phyloP scores from a whole-genome alignment of 2,329 filamentous ascomycete species.

The Parastagonospora nodorum region DNA sequence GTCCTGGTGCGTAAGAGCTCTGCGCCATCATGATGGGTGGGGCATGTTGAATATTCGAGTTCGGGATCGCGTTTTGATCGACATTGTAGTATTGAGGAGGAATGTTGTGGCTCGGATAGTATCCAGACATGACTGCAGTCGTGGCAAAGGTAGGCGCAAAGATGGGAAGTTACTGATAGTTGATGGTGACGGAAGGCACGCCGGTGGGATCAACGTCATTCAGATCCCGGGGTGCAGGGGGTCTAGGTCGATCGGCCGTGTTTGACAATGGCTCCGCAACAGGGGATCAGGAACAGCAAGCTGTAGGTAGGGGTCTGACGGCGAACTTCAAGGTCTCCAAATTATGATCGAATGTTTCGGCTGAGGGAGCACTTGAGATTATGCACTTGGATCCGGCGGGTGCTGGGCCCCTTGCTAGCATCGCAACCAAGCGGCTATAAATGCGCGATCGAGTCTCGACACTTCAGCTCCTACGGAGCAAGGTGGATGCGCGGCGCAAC shows the following conservation, averaged over 20 bases:
- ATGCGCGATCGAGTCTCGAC: conserved; percentile 30
- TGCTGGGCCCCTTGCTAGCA: conserved; percentile 42
- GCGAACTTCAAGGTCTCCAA: conserved; percentile 19
- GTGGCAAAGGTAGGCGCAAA: conserved; percentile 20
- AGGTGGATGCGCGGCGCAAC: conserved; percentile 33
- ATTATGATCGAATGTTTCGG: conserved; percentile 21
- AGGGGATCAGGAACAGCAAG: conserved; percentile 33
- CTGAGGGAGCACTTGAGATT: conserved; percentile 30
- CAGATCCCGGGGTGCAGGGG: conserved; percentile 39
- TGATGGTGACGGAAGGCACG: conserved; percentile 32
- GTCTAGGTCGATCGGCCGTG: conserved; percentile 41
- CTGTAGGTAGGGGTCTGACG: conserved; percentile 20
- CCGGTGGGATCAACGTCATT: conserved; percentile 46
- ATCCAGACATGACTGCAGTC: conserved; percentile 43
- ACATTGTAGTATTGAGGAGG: conserved; percentile 44
- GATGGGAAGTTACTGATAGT: conserved; percentile 18
- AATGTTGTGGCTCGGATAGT: conserved; percentile 41
- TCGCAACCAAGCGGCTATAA: conserved; percentile 40
- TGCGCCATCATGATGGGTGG: conserved; percentile 38
- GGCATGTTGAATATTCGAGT: conserved; percentile 28
- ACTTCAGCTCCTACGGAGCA: conserved; percentile 22
- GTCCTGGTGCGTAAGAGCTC: conserved; percentile 29
- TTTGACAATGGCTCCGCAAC: conserved; percentile 34
- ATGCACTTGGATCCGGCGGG: conserved; percentile 33
- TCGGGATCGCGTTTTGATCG: conserved; percentile 33